Conservation (phyloP, 495 filamentous ascomycete species). For the Alectoria sarmentosa region DNA sequence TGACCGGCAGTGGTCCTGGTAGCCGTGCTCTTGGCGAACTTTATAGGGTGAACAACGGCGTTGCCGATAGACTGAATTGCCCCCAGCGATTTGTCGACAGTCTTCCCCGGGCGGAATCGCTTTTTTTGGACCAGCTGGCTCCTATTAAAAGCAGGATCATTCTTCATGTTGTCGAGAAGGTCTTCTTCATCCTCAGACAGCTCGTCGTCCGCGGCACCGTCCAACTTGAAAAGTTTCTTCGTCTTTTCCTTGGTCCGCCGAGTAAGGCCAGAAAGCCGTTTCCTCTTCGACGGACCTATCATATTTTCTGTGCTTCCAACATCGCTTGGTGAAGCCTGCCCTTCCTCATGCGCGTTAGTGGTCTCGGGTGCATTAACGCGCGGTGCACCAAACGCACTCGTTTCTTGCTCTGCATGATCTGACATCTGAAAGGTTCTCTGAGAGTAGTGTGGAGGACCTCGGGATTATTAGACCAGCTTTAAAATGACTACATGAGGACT, state of each 20-base stretch:
- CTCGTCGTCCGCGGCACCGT: constrained; percentile 2
- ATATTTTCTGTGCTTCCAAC: constrained; percentile 14
- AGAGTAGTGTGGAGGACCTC: not conserved
- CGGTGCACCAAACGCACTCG: not conserved
- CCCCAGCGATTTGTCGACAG: constrained; percentile 18
- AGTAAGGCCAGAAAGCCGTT: constrained; percentile 16
- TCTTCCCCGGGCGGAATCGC: constrained; percentile 12
- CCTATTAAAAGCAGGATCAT: constrained; percentile 29
- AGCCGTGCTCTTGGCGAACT: constrained; percentile 30
- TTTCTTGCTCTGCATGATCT: not conserved
- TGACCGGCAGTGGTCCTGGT: constrained; percentile 29
- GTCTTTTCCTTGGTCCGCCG: constrained; percentile 19
- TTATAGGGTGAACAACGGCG: constrained; percentile 30
- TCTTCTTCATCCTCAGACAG: constrained; percentile 3
- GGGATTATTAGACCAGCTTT: not conserved
- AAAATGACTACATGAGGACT: not conserved
- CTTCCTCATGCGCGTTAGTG: not conserved
- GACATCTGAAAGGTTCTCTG: not conserved
- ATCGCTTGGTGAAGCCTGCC: not conserved
- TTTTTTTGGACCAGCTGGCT: constrained; percentile 16
- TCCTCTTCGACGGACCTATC: constrained; percentile 3
- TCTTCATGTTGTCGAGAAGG: constrained; percentile 14
- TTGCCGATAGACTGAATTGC: constrained; percentile 25
- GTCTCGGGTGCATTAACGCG: not conserved
- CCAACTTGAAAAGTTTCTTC: constrained; percentile 17